Percentiles rank a stretch among this genome's conserved stretches.
Evolutionary conservation across 257 asterid species (phyloP).

Genomic region (Thymus mandschuricus): DNA sequence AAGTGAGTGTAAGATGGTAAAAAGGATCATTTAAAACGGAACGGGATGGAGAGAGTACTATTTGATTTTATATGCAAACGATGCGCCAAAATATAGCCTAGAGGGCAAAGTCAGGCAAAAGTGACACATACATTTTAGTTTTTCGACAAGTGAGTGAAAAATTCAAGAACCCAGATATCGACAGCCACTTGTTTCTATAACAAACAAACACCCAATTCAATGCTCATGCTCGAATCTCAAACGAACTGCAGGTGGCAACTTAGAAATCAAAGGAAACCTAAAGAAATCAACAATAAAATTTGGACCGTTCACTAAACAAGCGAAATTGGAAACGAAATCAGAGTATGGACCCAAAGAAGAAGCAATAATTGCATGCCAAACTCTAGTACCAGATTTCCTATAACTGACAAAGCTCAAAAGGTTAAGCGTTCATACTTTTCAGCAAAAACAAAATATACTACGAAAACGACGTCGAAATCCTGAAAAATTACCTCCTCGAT

Average conservation of each 20-base stretch:
- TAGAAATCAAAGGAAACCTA: background rate
- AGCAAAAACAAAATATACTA: background rate
- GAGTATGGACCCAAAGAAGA: background rate
- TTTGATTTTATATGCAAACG: too few relatives aligned
- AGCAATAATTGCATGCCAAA: conserved; percentile 7
- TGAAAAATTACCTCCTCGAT: conserved; percentile 82
- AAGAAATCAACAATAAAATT: background rate
- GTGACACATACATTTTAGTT: background rate
- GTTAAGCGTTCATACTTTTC: background rate
- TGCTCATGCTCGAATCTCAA: background rate
- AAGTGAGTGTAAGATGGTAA: too few relatives aligned
- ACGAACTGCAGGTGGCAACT: background rate
- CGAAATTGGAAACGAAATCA: background rate
- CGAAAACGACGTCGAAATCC: background rate
- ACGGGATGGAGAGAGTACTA: too few relatives aligned
- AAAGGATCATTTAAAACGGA: too few relatives aligned
- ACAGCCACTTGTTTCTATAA: background rate
- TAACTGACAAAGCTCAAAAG: background rate
- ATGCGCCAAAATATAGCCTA: background rate
- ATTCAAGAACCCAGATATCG: background rate
- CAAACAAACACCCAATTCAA: conserved; percentile 2
- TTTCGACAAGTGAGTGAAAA: background rate
- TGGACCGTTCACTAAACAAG: background rate
- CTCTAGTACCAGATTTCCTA: background rate
- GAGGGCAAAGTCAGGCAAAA: background rate